phyloP scores from a whole-genome alignment of 768 basidiomycete species.

The Candolleomyces efflorescens region DNA sequence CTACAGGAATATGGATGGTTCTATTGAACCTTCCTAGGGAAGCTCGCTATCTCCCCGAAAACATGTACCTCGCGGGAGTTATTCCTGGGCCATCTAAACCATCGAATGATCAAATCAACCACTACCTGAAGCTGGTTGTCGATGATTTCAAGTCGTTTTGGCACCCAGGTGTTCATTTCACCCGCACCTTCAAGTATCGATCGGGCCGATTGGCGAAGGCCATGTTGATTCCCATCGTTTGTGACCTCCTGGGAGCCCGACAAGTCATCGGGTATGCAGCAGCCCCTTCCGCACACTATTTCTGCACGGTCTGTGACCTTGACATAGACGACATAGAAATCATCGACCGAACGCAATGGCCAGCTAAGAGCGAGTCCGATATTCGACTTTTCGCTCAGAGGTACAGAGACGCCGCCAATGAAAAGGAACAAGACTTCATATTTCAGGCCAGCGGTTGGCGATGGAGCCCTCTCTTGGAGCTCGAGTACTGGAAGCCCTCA shows the following conservation, averaged over 20 bases:
- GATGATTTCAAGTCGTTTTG: constrained; percentile 30
- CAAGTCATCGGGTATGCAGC: constrained; percentile 20
- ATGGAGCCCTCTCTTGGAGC: constrained; percentile 23
- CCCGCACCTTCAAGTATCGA: not conserved
- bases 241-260: constrained; percentile 27
- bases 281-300: constrained; percentile 11
- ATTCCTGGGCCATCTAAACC: constrained; percentile 37
- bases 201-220: not conserved
- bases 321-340: constrained; percentile 20
- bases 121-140: constrained; percentile 29
- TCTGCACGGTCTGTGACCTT: constrained; percentile 12
- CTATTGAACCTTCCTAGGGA: constrained; percentile 29
- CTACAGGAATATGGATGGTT: constrained; percentile 24
- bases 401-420: constrained; percentile 9
- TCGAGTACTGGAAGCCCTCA: constrained; percentile 13
- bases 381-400: constrained; percentile 11
- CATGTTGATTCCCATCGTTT: constrained; percentile 18
- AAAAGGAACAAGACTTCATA: constrained; percentile 8
- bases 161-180: not conserved
- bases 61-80: constrained; percentile 32
- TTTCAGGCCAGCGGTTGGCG: constrained; percentile 20
- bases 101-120: constrained; percentile 26
- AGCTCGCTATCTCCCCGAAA: constrained; percentile 23
- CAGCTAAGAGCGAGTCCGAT: constrained; percentile 2
- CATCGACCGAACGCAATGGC: constrained; percentile 12